A percentile compares a stretch with the other conserved stretches of the same genome.
These are phyloP conservation scores for Yamadazyma sp. DNA, from an alignment of 1,139 yeast species.

Conservation along the genomic window DNA sequence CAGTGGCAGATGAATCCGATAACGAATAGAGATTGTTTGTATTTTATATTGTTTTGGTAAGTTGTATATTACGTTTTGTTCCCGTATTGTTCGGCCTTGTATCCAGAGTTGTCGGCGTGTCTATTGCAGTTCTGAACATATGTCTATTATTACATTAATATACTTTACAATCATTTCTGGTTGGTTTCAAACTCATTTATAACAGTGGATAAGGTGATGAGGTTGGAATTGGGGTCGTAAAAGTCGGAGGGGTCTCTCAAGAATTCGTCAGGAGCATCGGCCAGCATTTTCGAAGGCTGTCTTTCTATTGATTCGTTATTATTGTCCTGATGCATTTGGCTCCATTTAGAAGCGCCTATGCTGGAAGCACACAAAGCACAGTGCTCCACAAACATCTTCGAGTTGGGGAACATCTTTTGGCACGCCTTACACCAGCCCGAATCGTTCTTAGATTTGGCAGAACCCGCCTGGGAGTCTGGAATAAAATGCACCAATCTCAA, in stretches of 20 bases:
- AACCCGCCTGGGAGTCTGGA: slow-evolving; percentile 34
- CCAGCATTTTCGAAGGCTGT: not conserved
- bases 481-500: slow-evolving; percentile 65
- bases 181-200: slow-evolving; percentile 14
- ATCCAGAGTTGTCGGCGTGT: not conserved
- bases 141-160: not conserved
- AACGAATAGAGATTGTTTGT: slow-evolving; percentile 6
- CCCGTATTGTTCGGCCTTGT: not conserved
- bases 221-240: slow-evolving; percentile 16
- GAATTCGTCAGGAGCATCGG: slow-evolving; percentile 3
- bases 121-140: not conserved
- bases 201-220: slow-evolving; percentile 16
- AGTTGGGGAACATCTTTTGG: slow-evolving; percentile 54
- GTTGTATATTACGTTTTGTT: not conserved
- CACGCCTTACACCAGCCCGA: slow-evolving; percentile 69
- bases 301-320: not conserved
- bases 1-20: slow-evolving; percentile 19
- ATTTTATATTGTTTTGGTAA: not conserved
- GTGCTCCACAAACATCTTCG: slow-evolving; percentile 64
- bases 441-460: slow-evolving; percentile 33
- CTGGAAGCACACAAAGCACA: slow-evolving; percentile 59
- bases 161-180: not conserved
- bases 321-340: slow-evolving; percentile 9
- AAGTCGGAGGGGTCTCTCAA: slow-evolving; percentile 9
- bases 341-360: slow-evolving; percentile 31